phyloP scores from a whole-genome alignment of 495 filamentous ascomycete genomes.

The Paragyromitra xinjiangensis region DNA sequence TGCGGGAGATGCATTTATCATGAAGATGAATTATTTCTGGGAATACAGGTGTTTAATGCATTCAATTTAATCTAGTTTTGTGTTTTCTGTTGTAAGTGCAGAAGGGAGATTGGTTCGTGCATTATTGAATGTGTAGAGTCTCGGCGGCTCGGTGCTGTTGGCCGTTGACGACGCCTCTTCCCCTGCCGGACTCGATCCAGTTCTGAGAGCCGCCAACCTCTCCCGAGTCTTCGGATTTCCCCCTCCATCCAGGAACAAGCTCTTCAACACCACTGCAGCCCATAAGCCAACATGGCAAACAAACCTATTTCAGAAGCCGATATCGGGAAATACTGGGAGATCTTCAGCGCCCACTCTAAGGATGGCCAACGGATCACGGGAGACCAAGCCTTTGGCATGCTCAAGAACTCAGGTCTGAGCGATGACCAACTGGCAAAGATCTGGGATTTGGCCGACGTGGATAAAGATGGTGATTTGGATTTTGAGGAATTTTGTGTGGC shows the following conservation, averaged over 20 bases:
- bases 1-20: background rate
- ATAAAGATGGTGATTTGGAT: constrained; percentile 94
- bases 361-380: constrained; percentile 87
- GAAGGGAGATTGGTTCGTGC: constrained; percentile 12
- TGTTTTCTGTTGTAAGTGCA: background rate
- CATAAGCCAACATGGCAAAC: constrained; percentile 68
- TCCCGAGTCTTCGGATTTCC: constrained; percentile 1
- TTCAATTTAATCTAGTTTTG: background rate
- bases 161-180: constrained; percentile 22
- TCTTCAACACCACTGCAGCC: constrained; percentile 24
- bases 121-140: constrained; percentile 9
- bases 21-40: background rate
- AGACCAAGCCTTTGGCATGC: constrained; percentile 88
- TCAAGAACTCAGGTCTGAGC: constrained; percentile 91
- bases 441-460: constrained; percentile 97
- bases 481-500: constrained; percentile 99
- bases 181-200: constrained; percentile 10
- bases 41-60: background rate
- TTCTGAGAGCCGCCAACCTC: constrained; percentile 19
- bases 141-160: constrained; percentile 11
- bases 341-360: constrained; percentile 85
- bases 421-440: constrained; percentile 96
- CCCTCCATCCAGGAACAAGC: constrained; percentile 31
- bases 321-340: constrained; percentile 99
- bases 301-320: constrained; percentile 93